phyloP scores from a whole-genome alignment of 805 yeast species.

The Helenozyma baotianmanensis region DNA sequence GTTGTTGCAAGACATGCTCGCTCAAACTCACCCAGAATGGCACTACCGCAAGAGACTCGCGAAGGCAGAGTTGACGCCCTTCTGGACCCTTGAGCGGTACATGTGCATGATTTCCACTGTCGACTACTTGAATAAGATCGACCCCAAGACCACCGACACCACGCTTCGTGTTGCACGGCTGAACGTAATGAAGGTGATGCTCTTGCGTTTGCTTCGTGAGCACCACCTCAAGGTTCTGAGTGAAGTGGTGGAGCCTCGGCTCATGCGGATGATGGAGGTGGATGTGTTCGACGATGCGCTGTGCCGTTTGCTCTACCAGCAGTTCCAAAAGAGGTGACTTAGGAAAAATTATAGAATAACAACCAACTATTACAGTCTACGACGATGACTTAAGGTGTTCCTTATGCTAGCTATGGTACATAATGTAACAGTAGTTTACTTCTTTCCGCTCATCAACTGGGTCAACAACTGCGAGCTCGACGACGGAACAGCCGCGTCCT shows the following conservation, averaged over 20 bases:
- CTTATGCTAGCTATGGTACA: not conserved
- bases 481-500: slow-evolving; percentile 27
- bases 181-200: slow-evolving; percentile 7
- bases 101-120: slow-evolving; percentile 17
- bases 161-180: slow-evolving; percentile 7
- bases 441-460: slow-evolving; percentile 81
- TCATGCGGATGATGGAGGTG: slow-evolving; percentile 18
- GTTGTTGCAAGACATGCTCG: not conserved
- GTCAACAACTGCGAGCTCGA: slow-evolving; percentile 77
- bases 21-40: slow-evolving; percentile 6
- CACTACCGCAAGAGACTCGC: slow-evolving; percentile 11
- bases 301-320: slow-evolving; percentile 8
- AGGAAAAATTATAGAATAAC: too few relatives aligned
- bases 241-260: slow-evolving; percentile 9
- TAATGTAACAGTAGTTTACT: slow-evolving; percentile 19
- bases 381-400: too few relatives aligned
- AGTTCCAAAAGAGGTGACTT: not conserved
- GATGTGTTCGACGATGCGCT: slow-evolving; percentile 15
- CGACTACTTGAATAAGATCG: slow-evolving; percentile 11
- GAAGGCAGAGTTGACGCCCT: slow-evolving; percentile 5
- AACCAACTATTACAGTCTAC: too few relatives aligned
- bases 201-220: slow-evolving; percentile 8
- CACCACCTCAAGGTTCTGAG: slow-evolving; percentile 3
- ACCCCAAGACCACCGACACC: slow-evolving; percentile 3
- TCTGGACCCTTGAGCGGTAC: slow-evolving; percentile 17